A percentile compares a stretch with the other conserved stretches of the same genome.
Conservation (phyloP, 768 basidiomycete genomes). For the Naganishia onofrii region DNA sequence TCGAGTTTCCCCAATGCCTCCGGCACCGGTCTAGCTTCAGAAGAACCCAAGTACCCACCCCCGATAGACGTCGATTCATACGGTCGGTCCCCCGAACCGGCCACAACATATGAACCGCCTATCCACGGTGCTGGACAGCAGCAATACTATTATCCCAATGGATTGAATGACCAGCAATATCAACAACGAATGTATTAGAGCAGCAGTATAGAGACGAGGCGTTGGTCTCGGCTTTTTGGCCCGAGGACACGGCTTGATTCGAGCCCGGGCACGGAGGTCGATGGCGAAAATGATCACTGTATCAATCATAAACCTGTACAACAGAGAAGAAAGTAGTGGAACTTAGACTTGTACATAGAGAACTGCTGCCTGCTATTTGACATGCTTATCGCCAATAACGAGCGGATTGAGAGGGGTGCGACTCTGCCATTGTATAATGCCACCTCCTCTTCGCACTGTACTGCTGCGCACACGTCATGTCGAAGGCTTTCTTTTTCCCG, state of each 20-base stretch:
- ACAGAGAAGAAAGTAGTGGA: background rate
- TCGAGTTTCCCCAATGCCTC: conserved; percentile 4
- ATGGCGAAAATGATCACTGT: conserved; percentile 15
- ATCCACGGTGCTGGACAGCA: conserved; percentile 11
- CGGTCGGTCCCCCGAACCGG: background rate
- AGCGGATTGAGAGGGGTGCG: too few species aligned
- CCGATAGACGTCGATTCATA: background rate
- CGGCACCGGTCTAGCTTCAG: background rate
- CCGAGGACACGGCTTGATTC: background rate
- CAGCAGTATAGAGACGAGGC: background rate
- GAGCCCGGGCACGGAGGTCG: background rate
- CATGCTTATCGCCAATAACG: background rate
- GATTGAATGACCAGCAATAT: conserved; percentile 12
- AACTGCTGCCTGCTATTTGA: background rate
- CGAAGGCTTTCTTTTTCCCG: too few species aligned
- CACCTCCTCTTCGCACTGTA: too few species aligned
- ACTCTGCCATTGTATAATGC: too few species aligned
- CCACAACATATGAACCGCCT: background rate
- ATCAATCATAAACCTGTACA: conserved; percentile 19
- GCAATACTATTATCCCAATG: conserved; percentile 21
- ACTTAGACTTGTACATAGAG: background rate
- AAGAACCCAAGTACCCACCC: background rate
- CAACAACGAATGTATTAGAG: conserved; percentile 13
- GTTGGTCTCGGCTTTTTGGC: background rate
- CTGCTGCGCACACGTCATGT: too few species aligned